Evolutionary conservation across 1,284 basidiomycete genomes (phyloP), one percentile per base, ranked within the genome.

Genomic region (Hemileia vastatrix): DNA sequence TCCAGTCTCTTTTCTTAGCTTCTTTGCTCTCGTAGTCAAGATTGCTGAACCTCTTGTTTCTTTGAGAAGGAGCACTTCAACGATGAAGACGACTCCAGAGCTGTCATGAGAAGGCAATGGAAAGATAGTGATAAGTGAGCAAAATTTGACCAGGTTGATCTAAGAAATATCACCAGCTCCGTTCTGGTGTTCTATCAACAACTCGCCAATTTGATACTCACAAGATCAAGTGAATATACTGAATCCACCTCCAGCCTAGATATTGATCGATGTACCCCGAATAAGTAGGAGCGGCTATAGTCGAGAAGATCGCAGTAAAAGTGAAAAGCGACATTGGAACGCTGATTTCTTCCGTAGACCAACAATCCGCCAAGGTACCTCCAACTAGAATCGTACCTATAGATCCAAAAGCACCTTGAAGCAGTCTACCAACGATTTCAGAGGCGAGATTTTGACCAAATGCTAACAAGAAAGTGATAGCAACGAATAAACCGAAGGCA

Each of bases 21-120:
- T 69, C 63, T 71, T 68, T 18, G 76, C 76, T 8, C 72, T 68
- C 4, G 62, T 54, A 13, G 67, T 65, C 23, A 76, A 68, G 33
- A 76, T 69, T 63, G 70, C 73, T 18, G 74, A 72, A 43, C 75
- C 74, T 32, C 75, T 70, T 1, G 74, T 76, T 64, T 77, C 76
- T 50, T 70, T 68, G 48, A 76, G 70, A 44, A 77, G 67, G 63
- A 74, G 27, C 47, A 73, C 45, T 43, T 75, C 73, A 54, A 69
- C 66, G 40, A 76, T 55, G 58, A 76, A 68, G 31, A 76, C 68
- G 40, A 64, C 66, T 27, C 69, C 70, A 65, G 69, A n/a, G n/a
- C n/a, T n/a, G n/a, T n/a, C n/a, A n/a, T n/a, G n/a, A n/a, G n/a
- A n/a, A n/a, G n/a, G n/a, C n/a, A n/a, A n/a, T n/a, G n/a, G n/a